These are phyloP conservation scores for Coniochaeta prunicola DNA, from an alignment of 2,329 filamentous ascomycete species.

Conservation along the genomic window DNA sequence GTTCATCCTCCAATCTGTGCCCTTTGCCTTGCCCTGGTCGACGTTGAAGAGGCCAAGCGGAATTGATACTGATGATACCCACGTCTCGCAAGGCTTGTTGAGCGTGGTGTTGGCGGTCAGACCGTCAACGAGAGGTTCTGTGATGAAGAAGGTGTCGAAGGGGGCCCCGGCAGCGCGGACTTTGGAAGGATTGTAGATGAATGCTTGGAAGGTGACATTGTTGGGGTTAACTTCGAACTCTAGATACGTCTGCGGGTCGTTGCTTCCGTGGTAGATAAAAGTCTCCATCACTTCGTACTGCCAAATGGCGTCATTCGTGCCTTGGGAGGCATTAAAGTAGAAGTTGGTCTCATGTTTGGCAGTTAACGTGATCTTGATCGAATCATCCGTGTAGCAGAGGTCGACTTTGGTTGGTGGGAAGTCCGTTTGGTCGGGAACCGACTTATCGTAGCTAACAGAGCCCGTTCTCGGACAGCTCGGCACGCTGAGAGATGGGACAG, in stretches of 20 bases:
- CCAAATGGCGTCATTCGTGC: conserved; percentile 39
- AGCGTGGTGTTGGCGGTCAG: conserved; percentile 31
- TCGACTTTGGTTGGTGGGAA: conserved; percentile 38
- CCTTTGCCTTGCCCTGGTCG: conserved; percentile 30
- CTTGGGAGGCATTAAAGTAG: conserved; percentile 33
- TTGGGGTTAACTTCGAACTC: conserved; percentile 44
- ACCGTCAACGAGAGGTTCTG: conserved; percentile 31
- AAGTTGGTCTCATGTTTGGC: conserved; percentile 38
- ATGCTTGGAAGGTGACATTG: conserved; percentile 43
- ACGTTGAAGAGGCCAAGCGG: conserved; percentile 44
- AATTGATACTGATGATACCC: conserved; percentile 32
- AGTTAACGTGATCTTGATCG: conserved; percentile 34
- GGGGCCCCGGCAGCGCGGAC: conserved; percentile 30
- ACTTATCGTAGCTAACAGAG: conserved; percentile 30
- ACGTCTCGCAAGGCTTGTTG: conserved; percentile 25
- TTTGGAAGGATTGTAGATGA: conserved; percentile 43
- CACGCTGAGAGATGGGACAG: conserved; percentile 20
- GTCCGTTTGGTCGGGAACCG: conserved; percentile 29
- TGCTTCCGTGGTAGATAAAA: conserved; percentile 37
- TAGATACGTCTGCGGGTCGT: conserved; percentile 40
- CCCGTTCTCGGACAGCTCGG: conserved; percentile 29
- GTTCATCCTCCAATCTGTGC: conserved; percentile 44
- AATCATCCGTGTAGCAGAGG: conserved; percentile 35
- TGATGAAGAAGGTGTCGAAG: conserved; percentile 35
- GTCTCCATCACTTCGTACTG: conserved; percentile 44